Conservation (phyloP, 768 basidiomycete species). For the Serendipita vermifera region DNA sequence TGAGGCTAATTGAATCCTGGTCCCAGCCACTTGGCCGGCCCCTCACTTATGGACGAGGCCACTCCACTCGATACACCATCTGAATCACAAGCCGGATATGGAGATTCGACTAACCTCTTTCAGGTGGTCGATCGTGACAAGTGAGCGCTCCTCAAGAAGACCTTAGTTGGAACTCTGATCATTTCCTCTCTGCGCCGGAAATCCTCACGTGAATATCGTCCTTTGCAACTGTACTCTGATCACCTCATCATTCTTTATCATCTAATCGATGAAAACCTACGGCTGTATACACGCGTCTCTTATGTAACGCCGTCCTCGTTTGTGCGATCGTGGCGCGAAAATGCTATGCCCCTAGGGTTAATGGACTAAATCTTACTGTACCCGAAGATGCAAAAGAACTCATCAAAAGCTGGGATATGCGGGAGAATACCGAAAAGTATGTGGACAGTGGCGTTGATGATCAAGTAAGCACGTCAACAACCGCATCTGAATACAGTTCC, state of each 20-base stretch:
- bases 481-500: not conserved
- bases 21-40: too few relatives aligned
- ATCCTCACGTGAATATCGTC: too few relatives aligned
- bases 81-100: not conserved
- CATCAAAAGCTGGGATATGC: conserved; percentile 71
- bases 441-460: conserved; percentile 77
- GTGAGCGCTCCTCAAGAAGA: not conserved
- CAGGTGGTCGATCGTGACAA: not conserved
- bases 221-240: too few relatives aligned
- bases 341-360: conserved; percentile 52
- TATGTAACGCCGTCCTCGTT: not conserved
- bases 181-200: too few relatives aligned
- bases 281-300: not conserved
- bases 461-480: conserved; percentile 39
- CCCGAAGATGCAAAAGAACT: conserved; percentile 66
- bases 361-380: conserved; percentile 68
- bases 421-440: conserved; percentile 51
- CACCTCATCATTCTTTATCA: not conserved
- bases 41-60: conserved; percentile 2
- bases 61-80: conserved; percentile 3
- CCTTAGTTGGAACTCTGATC: too few relatives aligned
- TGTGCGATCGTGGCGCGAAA: not conserved
- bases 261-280: not conserved
- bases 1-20: too few relatives aligned
- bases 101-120: conserved; percentile 2